Evolutionary conservation across 2,329 filamentous ascomycete species (phyloP).

Genomic region (Grosmannia serpens): DNA sequence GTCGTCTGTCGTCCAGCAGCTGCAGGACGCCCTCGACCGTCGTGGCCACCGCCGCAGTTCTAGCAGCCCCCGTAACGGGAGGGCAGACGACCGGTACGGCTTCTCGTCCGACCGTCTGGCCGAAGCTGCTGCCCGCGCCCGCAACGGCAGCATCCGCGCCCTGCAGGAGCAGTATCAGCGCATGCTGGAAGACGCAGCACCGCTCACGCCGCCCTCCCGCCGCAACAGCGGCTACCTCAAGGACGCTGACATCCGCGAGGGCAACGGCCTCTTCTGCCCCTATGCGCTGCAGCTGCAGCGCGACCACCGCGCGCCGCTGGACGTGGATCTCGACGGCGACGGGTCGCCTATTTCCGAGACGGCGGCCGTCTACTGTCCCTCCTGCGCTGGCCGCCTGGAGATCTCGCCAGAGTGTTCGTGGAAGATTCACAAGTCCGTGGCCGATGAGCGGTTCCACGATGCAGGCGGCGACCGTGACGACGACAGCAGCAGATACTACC

Average conservation of each 20-base stretch:
- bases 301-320: slow-evolving; percentile 11
- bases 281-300: slow-evolving; percentile 21
- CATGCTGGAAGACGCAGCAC: slow-evolving; percentile 12
- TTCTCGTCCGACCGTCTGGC: slow-evolving; percentile 13
- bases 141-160: slow-evolving; percentile 23
- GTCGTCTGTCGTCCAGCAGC: slow-evolving; percentile 24
- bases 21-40: slow-evolving; percentile 22
- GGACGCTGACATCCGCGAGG: slow-evolving; percentile 7
- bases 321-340: slow-evolving; percentile 12
- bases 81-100: slow-evolving; percentile 10
- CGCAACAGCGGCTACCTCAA: background rate
- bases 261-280: slow-evolving; percentile 18
- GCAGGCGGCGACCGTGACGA: background rate
- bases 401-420: slow-evolving; percentile 18
- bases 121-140: slow-evolving; percentile 22
- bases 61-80: slow-evolving; percentile 10
- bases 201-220: slow-evolving; percentile 13
- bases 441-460: slow-evolving; percentile 1
- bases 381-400: slow-evolving; percentile 15
- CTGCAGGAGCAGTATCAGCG: slow-evolving; percentile 23
- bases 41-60: slow-evolving; percentile 12
- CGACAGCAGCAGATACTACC: background rate
- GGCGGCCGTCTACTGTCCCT: slow-evolving; percentile 13
- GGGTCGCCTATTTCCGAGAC: background rate
- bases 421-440: slow-evolving; percentile 18